phyloP scores from a whole-genome alignment of 371 early-diverging fungal species.

The Circinella minor region DNA sequence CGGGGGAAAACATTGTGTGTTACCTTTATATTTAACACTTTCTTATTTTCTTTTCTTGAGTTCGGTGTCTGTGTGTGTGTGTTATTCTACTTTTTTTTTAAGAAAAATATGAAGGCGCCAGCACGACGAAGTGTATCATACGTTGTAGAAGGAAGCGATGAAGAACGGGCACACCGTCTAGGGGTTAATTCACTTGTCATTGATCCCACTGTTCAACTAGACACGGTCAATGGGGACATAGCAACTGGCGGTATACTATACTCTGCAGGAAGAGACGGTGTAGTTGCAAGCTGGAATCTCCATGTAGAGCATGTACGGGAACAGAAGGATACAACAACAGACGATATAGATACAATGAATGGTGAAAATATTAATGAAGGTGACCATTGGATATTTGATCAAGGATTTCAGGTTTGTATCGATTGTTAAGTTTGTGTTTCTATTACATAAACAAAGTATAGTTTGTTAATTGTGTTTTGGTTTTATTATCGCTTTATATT shows the following conservation, averaged over 20 bases:
- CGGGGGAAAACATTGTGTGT: too few species aligned
- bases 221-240: slow-evolving; percentile 16
- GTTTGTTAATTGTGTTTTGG: too few species aligned
- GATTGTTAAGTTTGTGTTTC: background rate
- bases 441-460: too few species aligned
- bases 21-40: too few species aligned
- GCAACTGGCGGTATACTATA: slow-evolving; percentile 74
- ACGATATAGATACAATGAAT: slow-evolving; percentile 15
- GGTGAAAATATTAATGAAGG: background rate
- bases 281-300: slow-evolving; percentile 87
- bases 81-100: background rate
- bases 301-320: slow-evolving; percentile 37
- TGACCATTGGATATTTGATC: slow-evolving; percentile 22
- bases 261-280: slow-evolving; percentile 90
- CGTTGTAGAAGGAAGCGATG: slow-evolving; percentile 58
- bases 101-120: slow-evolving; percentile 37
- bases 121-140: slow-evolving; percentile 63
- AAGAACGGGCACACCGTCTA: slow-evolving; percentile 64
- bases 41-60: too few species aligned
- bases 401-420: slow-evolving; percentile 10
- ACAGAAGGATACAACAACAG: background rate
- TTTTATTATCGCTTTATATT: too few species aligned
- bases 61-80: too few species aligned
- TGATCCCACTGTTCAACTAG: slow-evolving; percentile 37
- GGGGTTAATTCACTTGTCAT: slow-evolving; percentile 82